Conservation (phyloP, 164 flowering plant species). For the Annona cherimola region DNA sequence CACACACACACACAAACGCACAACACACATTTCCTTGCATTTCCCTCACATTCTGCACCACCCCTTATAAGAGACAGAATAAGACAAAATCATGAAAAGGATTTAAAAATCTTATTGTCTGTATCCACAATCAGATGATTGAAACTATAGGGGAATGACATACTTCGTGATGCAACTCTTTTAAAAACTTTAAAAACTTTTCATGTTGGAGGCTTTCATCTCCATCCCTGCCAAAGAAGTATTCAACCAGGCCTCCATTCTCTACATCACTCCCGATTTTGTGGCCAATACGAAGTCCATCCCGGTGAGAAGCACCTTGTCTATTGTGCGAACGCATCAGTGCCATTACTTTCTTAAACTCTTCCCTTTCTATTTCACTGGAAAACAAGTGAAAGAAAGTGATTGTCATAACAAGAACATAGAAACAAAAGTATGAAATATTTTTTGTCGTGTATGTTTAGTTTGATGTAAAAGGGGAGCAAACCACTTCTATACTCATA, state of each 20-base stretch:
- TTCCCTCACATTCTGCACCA: no score
- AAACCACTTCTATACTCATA: no score
- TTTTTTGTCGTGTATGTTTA: neutral
- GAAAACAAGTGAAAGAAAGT: neutral
- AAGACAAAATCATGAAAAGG: no score
- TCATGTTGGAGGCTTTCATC: slow-evolving; percentile 48
- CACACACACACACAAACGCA: no score
- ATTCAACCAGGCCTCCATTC: slow-evolving; percentile 83
- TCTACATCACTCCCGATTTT: slow-evolving; percentile 61
- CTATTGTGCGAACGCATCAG: slow-evolving; percentile 76
- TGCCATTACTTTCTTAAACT: slow-evolving; percentile 89
- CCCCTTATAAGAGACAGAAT: no score
- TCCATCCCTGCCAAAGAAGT: slow-evolving; percentile 90
- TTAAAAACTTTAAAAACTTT: slow-evolving; percentile 66
- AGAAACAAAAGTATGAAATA: neutral
- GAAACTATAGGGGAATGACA: slow-evolving; percentile 2
- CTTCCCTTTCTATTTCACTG: slow-evolving; percentile 77
- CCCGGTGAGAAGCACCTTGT: slow-evolving; percentile 74
- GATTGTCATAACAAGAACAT: neutral
- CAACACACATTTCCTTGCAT: no score
- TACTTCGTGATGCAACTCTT: slow-evolving; percentile 77
- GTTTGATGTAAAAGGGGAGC: no score
- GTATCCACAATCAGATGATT: neutral
- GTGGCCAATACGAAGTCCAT: slow-evolving; percentile 62
- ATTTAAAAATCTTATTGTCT: no score